phyloP scores from a whole-genome alignment of 768 basidiomycete genomes.

The Russula sp. region DNA sequence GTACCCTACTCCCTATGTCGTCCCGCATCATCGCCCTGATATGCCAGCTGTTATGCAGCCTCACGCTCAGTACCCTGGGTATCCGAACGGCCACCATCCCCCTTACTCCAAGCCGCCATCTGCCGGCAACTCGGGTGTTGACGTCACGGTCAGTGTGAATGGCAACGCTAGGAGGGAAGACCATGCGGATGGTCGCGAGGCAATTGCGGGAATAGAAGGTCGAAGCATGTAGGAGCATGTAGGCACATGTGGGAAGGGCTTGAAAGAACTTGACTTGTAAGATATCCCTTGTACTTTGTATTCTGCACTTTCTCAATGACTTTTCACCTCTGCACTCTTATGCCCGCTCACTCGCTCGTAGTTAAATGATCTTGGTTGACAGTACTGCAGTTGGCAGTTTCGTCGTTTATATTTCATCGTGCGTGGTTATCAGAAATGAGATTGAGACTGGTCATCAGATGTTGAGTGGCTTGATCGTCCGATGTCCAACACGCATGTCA shows the following conservation, averaged over 20 bases:
- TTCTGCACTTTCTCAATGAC: constrained; percentile 5
- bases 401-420: constrained; percentile 11
- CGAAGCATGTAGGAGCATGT: constrained; percentile 19
- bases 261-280: constrained; percentile 15
- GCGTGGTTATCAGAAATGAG: background rate
- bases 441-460: background rate
- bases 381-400: background rate
- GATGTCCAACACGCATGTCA: background rate
- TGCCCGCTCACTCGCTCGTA: background rate
- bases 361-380: background rate
- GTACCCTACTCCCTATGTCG: constrained; percentile 41
- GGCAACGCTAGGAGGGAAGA: constrained; percentile 20
- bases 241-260: constrained; percentile 12
- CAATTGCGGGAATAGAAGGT: constrained; percentile 18
- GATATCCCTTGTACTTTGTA: constrained; percentile 18
- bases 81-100: constrained; percentile 34
- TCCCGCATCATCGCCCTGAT: constrained; percentile 33
- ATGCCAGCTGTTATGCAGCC: constrained; percentile 19
- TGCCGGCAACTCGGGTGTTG: constrained; percentile 28
- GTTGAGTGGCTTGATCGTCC: background rate
- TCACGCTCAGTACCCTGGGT: constrained; percentile 20
- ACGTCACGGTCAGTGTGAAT: constrained; percentile 14
- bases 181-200: constrained; percentile 16
- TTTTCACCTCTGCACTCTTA: background rate
- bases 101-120: constrained; percentile 36